Evolutionary conservation across 441 rosid species (phyloP).

Genomic region (Dalechampia spathulata): DNA sequence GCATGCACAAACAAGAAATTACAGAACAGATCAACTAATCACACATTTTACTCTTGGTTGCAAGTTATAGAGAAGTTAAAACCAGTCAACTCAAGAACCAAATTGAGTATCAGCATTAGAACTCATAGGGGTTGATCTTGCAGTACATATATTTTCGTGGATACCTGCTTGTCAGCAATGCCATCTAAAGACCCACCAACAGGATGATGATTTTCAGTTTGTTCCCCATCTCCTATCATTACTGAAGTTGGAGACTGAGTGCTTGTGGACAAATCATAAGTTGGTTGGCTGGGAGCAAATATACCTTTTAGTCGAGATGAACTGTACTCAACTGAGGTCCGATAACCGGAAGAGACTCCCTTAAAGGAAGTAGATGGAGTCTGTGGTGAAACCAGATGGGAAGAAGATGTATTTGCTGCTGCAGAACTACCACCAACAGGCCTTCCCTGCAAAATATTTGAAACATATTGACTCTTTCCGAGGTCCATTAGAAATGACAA

Average conservation of each 20-base stretch:
- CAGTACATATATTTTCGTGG: not conserved
- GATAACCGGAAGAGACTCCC: conserved; percentile 55
- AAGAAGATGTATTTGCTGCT: conserved; percentile 45
- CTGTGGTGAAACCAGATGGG: conserved; percentile 58
- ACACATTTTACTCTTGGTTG: not conserved
- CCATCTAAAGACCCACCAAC: conserved; percentile 45
- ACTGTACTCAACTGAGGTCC: conserved; percentile 57
- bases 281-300: conserved; percentile 53
- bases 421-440: conserved; percentile 53
- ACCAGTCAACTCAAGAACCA: conserved; percentile 4
- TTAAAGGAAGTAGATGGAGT: conserved; percentile 48
- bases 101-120: conserved; percentile 1
- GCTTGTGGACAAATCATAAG: conserved; percentile 49
- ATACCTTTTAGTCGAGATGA: conserved; percentile 73
- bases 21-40: conserved; percentile 2
- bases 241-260: conserved; percentile 45
- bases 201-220: conserved; percentile 37
- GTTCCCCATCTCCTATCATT: conserved; percentile 51
- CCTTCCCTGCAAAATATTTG: conserved; percentile 52
- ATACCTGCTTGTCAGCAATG: conserved; percentile 77
- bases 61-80: not conserved
- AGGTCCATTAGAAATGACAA: conserved; percentile 1
- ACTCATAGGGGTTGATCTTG: conserved; percentile 7
- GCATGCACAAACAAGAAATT: not conserved
- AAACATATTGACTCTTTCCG: conserved; percentile 11